Conservation (phyloP, 192 early-diverging fungal species). For the Coemansia biformis region DNA sequence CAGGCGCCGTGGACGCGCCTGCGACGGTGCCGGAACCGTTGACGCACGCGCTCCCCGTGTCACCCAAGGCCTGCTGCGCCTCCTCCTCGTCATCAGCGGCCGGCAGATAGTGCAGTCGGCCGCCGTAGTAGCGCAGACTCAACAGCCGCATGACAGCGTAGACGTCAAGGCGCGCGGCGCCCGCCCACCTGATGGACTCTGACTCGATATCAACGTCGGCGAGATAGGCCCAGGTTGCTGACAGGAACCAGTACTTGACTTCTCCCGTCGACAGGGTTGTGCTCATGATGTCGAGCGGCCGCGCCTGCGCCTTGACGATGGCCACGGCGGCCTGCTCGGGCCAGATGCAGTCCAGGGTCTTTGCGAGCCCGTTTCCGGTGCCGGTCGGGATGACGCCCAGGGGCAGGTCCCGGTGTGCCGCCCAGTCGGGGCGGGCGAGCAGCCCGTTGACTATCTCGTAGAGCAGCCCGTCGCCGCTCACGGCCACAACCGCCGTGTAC, state of each 20-base stretch:
- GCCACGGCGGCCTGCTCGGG: conserved; percentile 52
- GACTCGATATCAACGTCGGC: conserved; percentile 61
- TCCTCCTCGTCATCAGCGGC: conserved; percentile 13
- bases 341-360: conserved; percentile 40
- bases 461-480: conserved; percentile 49
- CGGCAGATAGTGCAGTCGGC: conserved; percentile 55
- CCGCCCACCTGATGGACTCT: conserved; percentile 54
- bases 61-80: too few relatives aligned
- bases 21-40: too few relatives aligned
- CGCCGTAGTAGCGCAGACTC: conserved; percentile 56
- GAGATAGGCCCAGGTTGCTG: conserved; percentile 56
- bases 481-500: conserved; percentile 30
- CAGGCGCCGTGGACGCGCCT: too few relatives aligned
- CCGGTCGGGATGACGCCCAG: conserved; percentile 46
- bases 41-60: too few relatives aligned
- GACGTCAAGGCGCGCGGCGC: conserved; percentile 40
- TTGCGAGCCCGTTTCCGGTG: conserved; percentile 48
- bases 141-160: conserved; percentile 53
- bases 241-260: conserved; percentile 52
- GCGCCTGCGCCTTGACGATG: conserved; percentile 46
- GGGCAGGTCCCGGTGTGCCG: conserved; percentile 29
- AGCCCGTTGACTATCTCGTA: conserved; percentile 49
- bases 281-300: conserved; percentile 56
- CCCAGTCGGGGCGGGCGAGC: conserved; percentile 38
- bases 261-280: conserved; percentile 37